A percentile compares a stretch with the other conserved stretches of the same genome.
Evolutionary conservation across 768 basidiomycete species (phyloP).

Genomic region (Boletus sp.): DNA sequence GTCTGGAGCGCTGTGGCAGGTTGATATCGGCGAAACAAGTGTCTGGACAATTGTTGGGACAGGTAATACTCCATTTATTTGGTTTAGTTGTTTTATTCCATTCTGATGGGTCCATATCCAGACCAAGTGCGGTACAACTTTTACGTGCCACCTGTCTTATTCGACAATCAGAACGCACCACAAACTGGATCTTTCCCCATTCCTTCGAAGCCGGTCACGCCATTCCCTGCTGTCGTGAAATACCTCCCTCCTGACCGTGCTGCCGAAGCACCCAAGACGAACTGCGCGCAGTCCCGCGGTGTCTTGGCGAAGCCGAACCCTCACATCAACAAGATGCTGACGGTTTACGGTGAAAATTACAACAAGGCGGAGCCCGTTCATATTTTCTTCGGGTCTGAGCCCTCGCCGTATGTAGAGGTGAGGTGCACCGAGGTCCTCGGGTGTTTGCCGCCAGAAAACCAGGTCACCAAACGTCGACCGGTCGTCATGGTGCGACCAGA

Average conservation of each 20-base stretch:
- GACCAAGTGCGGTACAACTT: slow-evolving; percentile 94
- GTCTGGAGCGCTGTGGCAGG: slow-evolving; percentile 82
- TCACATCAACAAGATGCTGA: slow-evolving; percentile 76
- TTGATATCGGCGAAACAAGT: slow-evolving; percentile 91
- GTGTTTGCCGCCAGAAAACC: slow-evolving; percentile 74
- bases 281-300: slow-evolving; percentile 62
- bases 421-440: slow-evolving; percentile 84
- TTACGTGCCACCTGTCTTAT: slow-evolving; percentile 83
- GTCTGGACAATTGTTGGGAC: slow-evolving; percentile 95
- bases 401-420: slow-evolving; percentile 84
- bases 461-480: slow-evolving; percentile 66
- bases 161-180: slow-evolving; percentile 74
- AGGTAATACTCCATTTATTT: slow-evolving; percentile 43
- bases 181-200: slow-evolving; percentile 74
- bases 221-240: slow-evolving; percentile 85
- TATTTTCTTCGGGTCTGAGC: slow-evolving; percentile 86
- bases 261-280: slow-evolving; percentile 75
- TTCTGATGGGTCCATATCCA: slow-evolving; percentile 32
- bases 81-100: not conserved
- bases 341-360: slow-evolving; percentile 88
- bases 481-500: slow-evolving; percentile 82
- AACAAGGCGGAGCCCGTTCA: slow-evolving; percentile 76
- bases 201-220: slow-evolving; percentile 80
- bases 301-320: slow-evolving; percentile 76
- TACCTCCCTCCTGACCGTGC: slow-evolving; percentile 89